These are phyloP conservation scores for Aureobasidium sp. DNA, from an alignment of 2,329 filamentous ascomycete species.

Conservation along the genomic window DNA sequence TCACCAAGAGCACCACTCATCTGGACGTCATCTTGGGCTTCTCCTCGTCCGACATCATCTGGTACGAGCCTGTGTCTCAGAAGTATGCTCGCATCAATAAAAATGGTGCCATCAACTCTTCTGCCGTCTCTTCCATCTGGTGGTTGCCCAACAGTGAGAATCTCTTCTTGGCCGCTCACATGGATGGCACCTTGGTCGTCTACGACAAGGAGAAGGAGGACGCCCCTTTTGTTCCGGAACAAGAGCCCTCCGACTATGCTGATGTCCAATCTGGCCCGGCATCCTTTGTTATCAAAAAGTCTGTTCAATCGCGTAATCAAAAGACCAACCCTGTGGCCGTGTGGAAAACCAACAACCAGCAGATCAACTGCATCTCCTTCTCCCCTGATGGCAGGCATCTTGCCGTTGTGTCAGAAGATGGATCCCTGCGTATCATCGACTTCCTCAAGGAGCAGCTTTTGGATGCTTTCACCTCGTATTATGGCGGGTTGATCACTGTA, in stretches of 20 bases:
- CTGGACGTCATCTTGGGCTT: conserved; percentile 93
- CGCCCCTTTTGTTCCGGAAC: conserved; percentile 63
- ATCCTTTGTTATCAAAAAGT: conserved; percentile 70
- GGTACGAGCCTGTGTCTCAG: conserved; percentile 96
- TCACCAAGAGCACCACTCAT: conserved; percentile 71
- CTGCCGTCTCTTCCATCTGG: conserved; percentile 74
- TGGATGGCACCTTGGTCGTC: conserved; percentile 82
- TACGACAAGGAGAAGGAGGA: conserved; percentile 98
- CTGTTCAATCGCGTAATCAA: conserved; percentile 86
- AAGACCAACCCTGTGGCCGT: conserved; percentile 85
- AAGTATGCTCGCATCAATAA: conserved; percentile 95
- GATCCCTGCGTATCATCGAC: conserved; percentile 80
- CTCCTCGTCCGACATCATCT: conserved; percentile 92
- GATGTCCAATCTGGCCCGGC: conserved; percentile 32
- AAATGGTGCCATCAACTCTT: conserved; percentile 81
- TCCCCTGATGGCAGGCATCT: conserved; percentile 82
- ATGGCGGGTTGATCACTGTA: conserved; percentile 83
- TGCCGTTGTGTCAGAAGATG: conserved; percentile 86
- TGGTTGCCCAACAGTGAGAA: conserved; percentile 95
- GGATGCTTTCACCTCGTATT: conserved; percentile 83
- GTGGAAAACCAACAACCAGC: conserved; percentile 87
- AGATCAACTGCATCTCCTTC: conserved; percentile 84
- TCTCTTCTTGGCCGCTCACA: conserved; percentile 82
- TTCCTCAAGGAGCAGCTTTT: conserved; percentile 84
- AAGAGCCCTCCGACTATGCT: not conserved